These are phyloP conservation scores for Fusarium nelsonii DNA, from an alignment of 2,329 filamentous ascomycete genomes.

Conservation along the genomic window DNA sequence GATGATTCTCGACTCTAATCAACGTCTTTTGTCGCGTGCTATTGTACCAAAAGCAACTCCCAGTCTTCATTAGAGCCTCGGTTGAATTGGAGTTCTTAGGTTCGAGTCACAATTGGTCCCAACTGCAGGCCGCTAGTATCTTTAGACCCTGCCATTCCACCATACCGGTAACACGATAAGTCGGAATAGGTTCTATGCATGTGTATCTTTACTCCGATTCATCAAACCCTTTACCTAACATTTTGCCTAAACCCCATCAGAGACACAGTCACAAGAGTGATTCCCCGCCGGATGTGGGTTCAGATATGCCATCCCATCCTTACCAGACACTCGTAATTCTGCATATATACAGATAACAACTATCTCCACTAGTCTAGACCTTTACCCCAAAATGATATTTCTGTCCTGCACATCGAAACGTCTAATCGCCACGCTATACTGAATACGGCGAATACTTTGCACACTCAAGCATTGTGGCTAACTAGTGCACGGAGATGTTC, in stretches of 20 bases:
- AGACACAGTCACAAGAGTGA: not conserved
- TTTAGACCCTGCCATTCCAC: not conserved
- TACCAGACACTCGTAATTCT: slow-evolving; percentile 19
- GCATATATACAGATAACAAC: slow-evolving; percentile 14
- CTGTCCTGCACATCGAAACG: slow-evolving; percentile 17
- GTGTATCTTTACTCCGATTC: slow-evolving; percentile 1
- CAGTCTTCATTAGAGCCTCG: not conserved
- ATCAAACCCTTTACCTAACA: slow-evolving; percentile 1
- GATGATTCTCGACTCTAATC: not conserved
- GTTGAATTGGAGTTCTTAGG: not conserved
- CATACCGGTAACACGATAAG: not conserved
- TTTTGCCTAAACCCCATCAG: not conserved
- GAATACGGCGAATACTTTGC: slow-evolving; percentile 35
- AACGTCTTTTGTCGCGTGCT: not conserved
- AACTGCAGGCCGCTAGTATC: not conserved
- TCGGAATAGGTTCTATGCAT: not conserved
- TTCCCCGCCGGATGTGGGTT: not conserved
- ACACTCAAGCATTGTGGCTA: slow-evolving; percentile 15
- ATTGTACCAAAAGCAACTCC: not conserved
- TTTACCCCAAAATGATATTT: not conserved
- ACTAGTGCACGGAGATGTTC: slow-evolving; percentile 14
- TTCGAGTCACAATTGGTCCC: not conserved
- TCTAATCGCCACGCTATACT: slow-evolving; percentile 27
- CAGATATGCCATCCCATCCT: slow-evolving; percentile 1
- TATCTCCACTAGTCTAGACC: not conserved